Percentiles rank a stretch among this genome's conserved stretches.
Evolutionary conservation across 1,139 yeast genomes (phyloP).

Genomic region (Ogataea hybrid): DNA sequence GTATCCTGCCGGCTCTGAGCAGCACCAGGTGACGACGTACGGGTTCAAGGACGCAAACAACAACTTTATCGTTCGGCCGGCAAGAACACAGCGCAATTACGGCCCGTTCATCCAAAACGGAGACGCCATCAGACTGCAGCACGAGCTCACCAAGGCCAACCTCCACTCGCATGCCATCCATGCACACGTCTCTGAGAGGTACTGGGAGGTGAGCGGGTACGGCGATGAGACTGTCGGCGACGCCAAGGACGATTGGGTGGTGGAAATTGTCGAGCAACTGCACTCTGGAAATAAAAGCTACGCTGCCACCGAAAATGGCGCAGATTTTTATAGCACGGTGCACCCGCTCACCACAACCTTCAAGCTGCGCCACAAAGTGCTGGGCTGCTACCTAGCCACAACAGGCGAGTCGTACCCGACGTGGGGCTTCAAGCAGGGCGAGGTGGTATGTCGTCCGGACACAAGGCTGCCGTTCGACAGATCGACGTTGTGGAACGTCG

Average conservation of each 20-base stretch:
- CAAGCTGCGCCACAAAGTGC: slow-evolving; percentile 54
- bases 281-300: slow-evolving; percentile 48
- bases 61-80: slow-evolving; percentile 54
- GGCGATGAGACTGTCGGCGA: slow-evolving; percentile 58
- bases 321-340: slow-evolving; percentile 34
- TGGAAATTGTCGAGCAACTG: slow-evolving; percentile 61
- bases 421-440: slow-evolving; percentile 85
- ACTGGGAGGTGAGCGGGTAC: slow-evolving; percentile 67
- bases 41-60: slow-evolving; percentile 72
- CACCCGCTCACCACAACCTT: slow-evolving; percentile 74
- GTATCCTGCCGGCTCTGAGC: slow-evolving; percentile 73
- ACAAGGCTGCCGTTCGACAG: slow-evolving; percentile 50
- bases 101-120: slow-evolving; percentile 40
- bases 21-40: slow-evolving; percentile 74
- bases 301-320: slow-evolving; percentile 38
- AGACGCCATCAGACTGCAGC: slow-evolving; percentile 54
- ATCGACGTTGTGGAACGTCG: slow-evolving; percentile 80
- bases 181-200: slow-evolving; percentile 46
- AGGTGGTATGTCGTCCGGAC: slow-evolving; percentile 60
- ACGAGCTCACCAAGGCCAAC: slow-evolving; percentile 49
- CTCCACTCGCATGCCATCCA: slow-evolving; percentile 60
- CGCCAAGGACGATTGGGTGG: slow-evolving; percentile 66
- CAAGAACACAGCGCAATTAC: slow-evolving; percentile 33
- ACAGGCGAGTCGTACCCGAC: slow-evolving; percentile 70
- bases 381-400: slow-evolving; percentile 75